Evolutionary conservation across 768 basidiomycete genomes (phyloP), one percentile per base, ranked within the genome.

Genomic region (Russula sp.): DNA sequence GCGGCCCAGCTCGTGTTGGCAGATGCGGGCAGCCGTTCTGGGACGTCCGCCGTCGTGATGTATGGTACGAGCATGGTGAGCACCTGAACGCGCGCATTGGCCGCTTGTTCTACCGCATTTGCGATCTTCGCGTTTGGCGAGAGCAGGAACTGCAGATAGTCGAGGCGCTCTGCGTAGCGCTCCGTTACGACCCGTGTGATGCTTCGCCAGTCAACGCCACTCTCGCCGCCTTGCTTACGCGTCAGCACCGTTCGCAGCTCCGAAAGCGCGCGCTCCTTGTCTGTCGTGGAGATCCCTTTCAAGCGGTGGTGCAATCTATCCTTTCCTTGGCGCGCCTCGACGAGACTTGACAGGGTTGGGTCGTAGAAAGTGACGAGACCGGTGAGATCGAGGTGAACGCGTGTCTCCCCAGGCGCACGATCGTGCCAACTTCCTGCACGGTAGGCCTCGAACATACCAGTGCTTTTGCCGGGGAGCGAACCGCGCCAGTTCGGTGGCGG

Each of bases 291-390:
- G 61, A 80, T 76, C 3, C 69, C 70, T n/a, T 69, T 64, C 14
- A 78, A 50, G 9, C 76, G 73, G 58, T 80, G 76, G 27, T 73
- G 66, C 67, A 73, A 71, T 13, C 78, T 69, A 32, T 75, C 70
- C 57, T 74, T 68, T 4, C 69, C 72, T 1, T 67, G 55, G 1
- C 79, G 72, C 6, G 66, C 61, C 0, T 49, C 63, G 44, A 76
- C 71, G 10, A 82, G 72, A 56, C 74, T 76, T 1, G 76, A 75
- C 7, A 77, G 70, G 0, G 56, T 57, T 2, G 71, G 71, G 63
- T 82, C 79, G 63, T 80, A 81, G 59, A 81, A 77, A 0, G 79
- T 78, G 18, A 81, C 65, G 14, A 77, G 61, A 14, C 77, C 73
- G 3, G 77, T 68, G 49, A 77, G 74, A 67, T 81, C 79, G 22